phyloP scores from a whole-genome alignment of 1,284 basidiomycete genomes.

The Tilletia horrida region DNA sequence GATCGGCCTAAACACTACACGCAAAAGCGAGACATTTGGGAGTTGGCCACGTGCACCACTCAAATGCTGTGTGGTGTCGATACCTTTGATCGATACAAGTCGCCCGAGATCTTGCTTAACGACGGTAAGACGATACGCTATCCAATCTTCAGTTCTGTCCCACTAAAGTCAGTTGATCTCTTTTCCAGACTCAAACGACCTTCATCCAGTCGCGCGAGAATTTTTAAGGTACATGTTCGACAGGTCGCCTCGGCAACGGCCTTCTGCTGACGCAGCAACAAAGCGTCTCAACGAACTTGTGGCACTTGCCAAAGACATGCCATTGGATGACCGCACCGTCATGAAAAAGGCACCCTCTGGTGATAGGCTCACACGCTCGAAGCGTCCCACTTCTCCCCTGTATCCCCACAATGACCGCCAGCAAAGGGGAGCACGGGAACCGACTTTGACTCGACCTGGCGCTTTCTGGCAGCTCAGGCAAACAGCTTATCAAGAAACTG shows the following conservation, averaged over 20 bases:
- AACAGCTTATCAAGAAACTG: conserved; percentile 19
- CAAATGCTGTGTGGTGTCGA: conserved; percentile 52
- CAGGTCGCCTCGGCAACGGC: conserved; percentile 36
- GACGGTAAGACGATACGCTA: neutral
- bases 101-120: conserved; percentile 36
- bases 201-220: conserved; percentile 12
- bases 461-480: conserved; percentile 48
- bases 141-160: neutral
- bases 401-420: too few relatives aligned
- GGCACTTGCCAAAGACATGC: conserved; percentile 35
- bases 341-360: too few relatives aligned
- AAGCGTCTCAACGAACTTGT: conserved; percentile 44
- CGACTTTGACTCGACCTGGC: conserved; percentile 20
- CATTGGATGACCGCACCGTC: too few relatives aligned
- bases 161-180: neutral
- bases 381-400: neutral
- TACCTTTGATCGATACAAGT: conserved; percentile 28
- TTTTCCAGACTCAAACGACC: neutral
- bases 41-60: conserved; percentile 44
- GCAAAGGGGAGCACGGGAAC: too few relatives aligned
- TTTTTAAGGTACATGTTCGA: conserved; percentile 42
- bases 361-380: neutral
- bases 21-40: conserved; percentile 51
- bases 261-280: conserved; percentile 32
- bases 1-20: conserved; percentile 31